phyloP scores from a whole-genome alignment of 331 rosid species.

The Acacia pycnantha region DNA sequence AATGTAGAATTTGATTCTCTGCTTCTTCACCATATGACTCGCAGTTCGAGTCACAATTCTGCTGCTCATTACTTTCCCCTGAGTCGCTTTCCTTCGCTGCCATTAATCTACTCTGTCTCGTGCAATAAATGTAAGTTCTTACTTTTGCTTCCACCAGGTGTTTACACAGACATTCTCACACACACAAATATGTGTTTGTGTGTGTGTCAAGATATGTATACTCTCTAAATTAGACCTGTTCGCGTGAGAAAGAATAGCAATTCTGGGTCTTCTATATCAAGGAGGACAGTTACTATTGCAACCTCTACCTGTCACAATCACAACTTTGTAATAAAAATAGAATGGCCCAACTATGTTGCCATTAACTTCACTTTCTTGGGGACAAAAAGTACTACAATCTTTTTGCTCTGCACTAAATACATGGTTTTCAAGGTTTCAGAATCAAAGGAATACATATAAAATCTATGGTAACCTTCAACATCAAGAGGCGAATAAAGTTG shows the following conservation, averaged over 20 bases:
- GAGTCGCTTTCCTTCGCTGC: slow-evolving; percentile 46
- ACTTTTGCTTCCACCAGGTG: slow-evolving; percentile 31
- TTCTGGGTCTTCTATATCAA: slow-evolving; percentile 49
- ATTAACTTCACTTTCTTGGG: slow-evolving; percentile 27
- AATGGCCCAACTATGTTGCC: slow-evolving; percentile 54
- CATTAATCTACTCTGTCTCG: slow-evolving; percentile 32
- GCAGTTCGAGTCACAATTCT: slow-evolving; percentile 54
- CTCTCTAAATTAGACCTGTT: slow-evolving; percentile 12
- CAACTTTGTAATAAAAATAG: slow-evolving; percentile 45
- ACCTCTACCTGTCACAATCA: slow-evolving; percentile 65
- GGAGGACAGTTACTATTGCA: slow-evolving; percentile 56
- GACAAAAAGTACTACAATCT: background rate
- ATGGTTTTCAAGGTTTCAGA: background rate
- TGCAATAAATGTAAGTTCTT: background rate
- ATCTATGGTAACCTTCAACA: background rate
- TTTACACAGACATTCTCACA: slow-evolving; percentile 25
- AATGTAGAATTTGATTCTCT: slow-evolving; percentile 91
- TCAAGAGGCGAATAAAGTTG: slow-evolving; percentile 1
- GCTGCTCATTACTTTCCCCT: slow-evolving; percentile 22
- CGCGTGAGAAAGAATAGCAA: slow-evolving; percentile 25
- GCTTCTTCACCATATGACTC: slow-evolving; percentile 83
- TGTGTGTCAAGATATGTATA: background rate
- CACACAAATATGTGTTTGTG: background rate
- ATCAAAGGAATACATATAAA: background rate
- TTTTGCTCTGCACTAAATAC: background rate